These are phyloP conservation scores for Penicillium cosmopolitanum DNA, from an alignment of 495 filamentous ascomycete genomes.

Conservation along the genomic window DNA sequence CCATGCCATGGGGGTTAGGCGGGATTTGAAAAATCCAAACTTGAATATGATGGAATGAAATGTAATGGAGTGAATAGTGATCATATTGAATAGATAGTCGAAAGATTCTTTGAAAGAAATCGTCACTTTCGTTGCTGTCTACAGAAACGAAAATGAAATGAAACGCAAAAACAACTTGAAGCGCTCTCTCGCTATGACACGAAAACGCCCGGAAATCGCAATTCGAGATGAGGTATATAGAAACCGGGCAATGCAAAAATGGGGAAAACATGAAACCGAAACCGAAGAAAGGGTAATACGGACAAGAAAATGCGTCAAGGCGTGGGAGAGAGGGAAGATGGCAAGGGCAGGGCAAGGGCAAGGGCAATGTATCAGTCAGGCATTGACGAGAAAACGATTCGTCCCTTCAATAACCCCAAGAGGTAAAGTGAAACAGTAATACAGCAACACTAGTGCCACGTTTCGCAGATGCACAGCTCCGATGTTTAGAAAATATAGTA, in stretches of 20 bases:
- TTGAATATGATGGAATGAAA: background rate
- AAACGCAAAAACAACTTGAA: too few relatives aligned
- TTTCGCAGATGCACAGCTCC: background rate
- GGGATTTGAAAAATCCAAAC: too few relatives aligned
- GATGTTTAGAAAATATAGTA: constrained; percentile 73
- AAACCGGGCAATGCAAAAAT: constrained; percentile 15
- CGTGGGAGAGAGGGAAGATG: background rate
- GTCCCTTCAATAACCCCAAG: background rate
- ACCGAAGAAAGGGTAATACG: background rate
- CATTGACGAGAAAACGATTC: background rate
- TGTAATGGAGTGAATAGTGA: background rate
- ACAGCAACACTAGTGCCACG: constrained; percentile 1
- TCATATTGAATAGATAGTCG: background rate
- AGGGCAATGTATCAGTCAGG: too few relatives aligned
- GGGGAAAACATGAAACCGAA: background rate
- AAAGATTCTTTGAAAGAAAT: constrained; percentile 2
- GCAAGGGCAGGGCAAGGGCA: background rate
- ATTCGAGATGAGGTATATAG: constrained; percentile 28
- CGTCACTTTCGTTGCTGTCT: constrained; percentile 23
- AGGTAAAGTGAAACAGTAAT: background rate
- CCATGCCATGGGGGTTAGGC: background rate
- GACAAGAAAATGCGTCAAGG: background rate
- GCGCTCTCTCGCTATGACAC: constrained; percentile 19
- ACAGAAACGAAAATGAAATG: constrained; percentile 7
- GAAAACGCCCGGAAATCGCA: constrained; percentile 19